A percentile compares a stretch with the other conserved stretches of the same genome.
Evolutionary conservation across 768 basidiomycete genomes (phyloP).

Genomic region (Leccinum fibrillosum): DNA sequence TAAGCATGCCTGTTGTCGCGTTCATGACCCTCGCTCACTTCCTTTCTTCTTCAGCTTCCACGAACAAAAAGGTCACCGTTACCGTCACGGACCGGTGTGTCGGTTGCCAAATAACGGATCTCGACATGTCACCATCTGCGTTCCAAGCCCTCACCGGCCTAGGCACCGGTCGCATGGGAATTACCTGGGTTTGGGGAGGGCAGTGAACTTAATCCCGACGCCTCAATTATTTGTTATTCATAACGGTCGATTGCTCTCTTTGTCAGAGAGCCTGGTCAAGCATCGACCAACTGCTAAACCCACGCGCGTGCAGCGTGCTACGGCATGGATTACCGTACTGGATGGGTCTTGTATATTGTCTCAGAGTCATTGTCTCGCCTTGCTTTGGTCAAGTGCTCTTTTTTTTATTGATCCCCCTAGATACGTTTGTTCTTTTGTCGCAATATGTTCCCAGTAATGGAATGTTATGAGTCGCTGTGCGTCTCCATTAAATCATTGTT

Average conservation of each 20-base stretch:
- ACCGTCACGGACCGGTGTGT: slow-evolving; percentile 60
- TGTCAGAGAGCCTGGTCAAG: slow-evolving; percentile 27
- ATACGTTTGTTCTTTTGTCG: slow-evolving; percentile 3
- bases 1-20: slow-evolving; percentile 30
- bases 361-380: slow-evolving; percentile 14
- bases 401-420: slow-evolving; percentile 11
- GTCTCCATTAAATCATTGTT: background rate
- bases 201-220: background rate
- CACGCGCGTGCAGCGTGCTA: slow-evolving; percentile 27
- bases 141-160: slow-evolving; percentile 47
- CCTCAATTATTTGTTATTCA: slow-evolving; percentile 28
- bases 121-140: slow-evolving; percentile 63
- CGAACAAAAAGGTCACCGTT: slow-evolving; percentile 38
- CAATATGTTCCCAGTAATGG: slow-evolving; percentile 11
- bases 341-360: slow-evolving; percentile 25
- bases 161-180: slow-evolving; percentile 49
- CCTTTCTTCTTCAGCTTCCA: slow-evolving; percentile 36
- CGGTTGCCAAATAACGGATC: slow-evolving; percentile 47
- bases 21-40: slow-evolving; percentile 3
- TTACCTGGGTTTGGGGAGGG: slow-evolving; percentile 48
- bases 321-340: slow-evolving; percentile 23
- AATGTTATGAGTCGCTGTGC: slow-evolving; percentile 4
- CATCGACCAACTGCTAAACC: slow-evolving; percentile 1
- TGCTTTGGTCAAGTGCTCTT: slow-evolving; percentile 36
- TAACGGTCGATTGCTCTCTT: slow-evolving; percentile 25